phyloP scores from a whole-genome alignment of 2,329 filamentous ascomycete genomes.

The Sphaceloma murrayae region DNA sequence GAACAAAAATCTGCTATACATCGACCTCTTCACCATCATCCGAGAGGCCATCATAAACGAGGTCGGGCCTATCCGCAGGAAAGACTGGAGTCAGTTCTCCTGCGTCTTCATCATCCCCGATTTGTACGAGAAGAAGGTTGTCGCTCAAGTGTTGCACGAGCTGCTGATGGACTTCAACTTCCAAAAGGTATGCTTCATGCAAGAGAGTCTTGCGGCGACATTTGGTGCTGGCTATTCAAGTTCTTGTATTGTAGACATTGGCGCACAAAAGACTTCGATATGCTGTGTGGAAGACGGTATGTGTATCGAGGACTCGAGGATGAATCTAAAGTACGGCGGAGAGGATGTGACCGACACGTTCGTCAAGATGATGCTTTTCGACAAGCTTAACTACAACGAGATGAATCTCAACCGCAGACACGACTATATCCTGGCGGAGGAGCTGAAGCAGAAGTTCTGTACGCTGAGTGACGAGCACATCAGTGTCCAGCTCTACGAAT shows the following conservation, averaged over 20 bases:
- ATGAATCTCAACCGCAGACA: slow-evolving; percentile 86
- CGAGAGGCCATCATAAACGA: slow-evolving; percentile 82
- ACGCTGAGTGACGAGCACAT: slow-evolving; percentile 86
- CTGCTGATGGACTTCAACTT: slow-evolving; percentile 87
- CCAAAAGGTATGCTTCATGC: slow-evolving; percentile 80
- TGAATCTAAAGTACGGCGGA: slow-evolving; percentile 92
- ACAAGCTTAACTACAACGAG: slow-evolving; percentile 89
- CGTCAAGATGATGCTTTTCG: slow-evolving; percentile 94
- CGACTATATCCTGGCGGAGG: slow-evolving; percentile 87
- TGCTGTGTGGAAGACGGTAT: slow-evolving; percentile 96
- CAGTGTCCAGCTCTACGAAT: slow-evolving; percentile 77
- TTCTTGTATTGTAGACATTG: slow-evolving; percentile 90
- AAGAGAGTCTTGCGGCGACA: slow-evolving; percentile 88
- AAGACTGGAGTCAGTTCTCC: slow-evolving; percentile 81
- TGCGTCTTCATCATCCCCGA: slow-evolving; percentile 97
- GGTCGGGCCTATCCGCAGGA: slow-evolving; percentile 64
- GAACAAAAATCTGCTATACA: slow-evolving; percentile 67
- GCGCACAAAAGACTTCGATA: slow-evolving; percentile 93
- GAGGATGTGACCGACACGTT: slow-evolving; percentile 90
- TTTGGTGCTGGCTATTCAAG: slow-evolving; percentile 93
- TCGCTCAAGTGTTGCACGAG: slow-evolving; percentile 73
- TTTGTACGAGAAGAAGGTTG: slow-evolving; percentile 88
- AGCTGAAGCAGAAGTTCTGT: slow-evolving; percentile 87
- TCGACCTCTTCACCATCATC: slow-evolving; percentile 79
- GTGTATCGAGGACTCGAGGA: slow-evolving; percentile 83